Evolutionary conservation across 2,329 filamentous ascomycete species (phyloP).

Genomic region (Aureobasidium sp.): DNA sequence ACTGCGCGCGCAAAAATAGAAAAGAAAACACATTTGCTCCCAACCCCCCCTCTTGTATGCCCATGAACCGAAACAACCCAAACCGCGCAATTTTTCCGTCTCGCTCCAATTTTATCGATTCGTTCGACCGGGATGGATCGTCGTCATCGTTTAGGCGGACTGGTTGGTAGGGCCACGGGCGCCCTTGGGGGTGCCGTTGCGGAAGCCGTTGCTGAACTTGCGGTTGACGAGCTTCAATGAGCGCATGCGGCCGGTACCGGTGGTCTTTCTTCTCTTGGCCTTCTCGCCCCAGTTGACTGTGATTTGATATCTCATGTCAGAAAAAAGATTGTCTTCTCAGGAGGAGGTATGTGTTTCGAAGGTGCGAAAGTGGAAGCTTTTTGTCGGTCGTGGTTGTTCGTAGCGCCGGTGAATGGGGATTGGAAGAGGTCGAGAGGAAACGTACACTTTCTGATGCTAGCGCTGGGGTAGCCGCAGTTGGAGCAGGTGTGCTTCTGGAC

Average conservation of each 20-base stretch:
- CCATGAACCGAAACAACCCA: too few species aligned
- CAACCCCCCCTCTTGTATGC: too few species aligned
- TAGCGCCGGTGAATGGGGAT: background rate
- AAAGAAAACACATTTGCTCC: too few species aligned
- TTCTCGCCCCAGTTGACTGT: conserved; percentile 99
- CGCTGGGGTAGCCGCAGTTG: conserved; percentile 91
- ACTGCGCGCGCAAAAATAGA: too few species aligned
- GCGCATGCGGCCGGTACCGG: conserved; percentile 91
- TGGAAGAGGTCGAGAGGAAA: conserved; percentile 28
- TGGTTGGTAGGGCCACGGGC: conserved; percentile 56
- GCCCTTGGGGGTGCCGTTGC: conserved; percentile 77
- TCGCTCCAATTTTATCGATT: too few species aligned
- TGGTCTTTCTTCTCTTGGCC: conserved; percentile 99
- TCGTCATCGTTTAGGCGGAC: conserved; percentile 16
- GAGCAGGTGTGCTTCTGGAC: conserved; percentile 99
- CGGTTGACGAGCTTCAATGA: conserved; percentile 89
- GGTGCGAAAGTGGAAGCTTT: too few species aligned
- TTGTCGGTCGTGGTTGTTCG: background rate
- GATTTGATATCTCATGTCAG: conserved; percentile 16
- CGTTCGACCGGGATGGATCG: too few species aligned
- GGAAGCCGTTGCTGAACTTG: conserved; percentile 98
- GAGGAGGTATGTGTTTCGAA: conserved; percentile 5
- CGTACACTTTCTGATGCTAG: conserved; percentile 98
- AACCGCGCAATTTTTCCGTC: too few species aligned
- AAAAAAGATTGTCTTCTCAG: conserved; percentile 6